Evolutionary conservation across 305 asterid species (phyloP).

Genomic region (Rubia balearica): DNA sequence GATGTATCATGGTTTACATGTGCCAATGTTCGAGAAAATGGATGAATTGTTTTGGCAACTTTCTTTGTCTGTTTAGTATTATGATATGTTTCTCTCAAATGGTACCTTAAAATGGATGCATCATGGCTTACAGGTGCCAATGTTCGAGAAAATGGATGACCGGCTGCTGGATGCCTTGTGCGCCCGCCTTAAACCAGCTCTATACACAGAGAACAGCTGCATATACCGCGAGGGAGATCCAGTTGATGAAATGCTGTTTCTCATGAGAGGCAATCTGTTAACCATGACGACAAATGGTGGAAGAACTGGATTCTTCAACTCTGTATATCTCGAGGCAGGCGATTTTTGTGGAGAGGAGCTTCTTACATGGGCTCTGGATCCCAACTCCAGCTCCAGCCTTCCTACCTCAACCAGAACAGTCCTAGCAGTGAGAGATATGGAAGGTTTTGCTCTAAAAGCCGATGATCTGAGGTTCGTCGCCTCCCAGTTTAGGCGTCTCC

Average conservation of each 20-base stretch:
- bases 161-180: slow-evolving; percentile 54
- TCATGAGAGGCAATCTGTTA: slow-evolving; percentile 47
- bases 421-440: slow-evolving; percentile 49
- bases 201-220: slow-evolving; percentile 43
- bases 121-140: slow-evolving; percentile 36
- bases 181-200: slow-evolving; percentile 38
- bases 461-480: slow-evolving; percentile 50
- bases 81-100: not conserved
- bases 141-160: slow-evolving; percentile 53
- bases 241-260: slow-evolving; percentile 54
- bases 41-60: slow-evolving; percentile 21
- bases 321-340: slow-evolving; percentile 41
- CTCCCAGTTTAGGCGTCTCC: slow-evolving; percentile 53
- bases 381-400: slow-evolving; percentile 45
- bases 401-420: slow-evolving; percentile 66
- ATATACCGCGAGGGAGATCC: slow-evolving; percentile 64
- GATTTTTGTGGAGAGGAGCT: slow-evolving; percentile 70
- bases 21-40: slow-evolving; percentile 51
- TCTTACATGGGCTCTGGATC: slow-evolving; percentile 67
- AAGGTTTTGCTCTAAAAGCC: slow-evolving; percentile 54
- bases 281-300: slow-evolving; percentile 58
- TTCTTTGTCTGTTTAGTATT: no score
- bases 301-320: slow-evolving; percentile 50
- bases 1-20: slow-evolving; percentile 23
- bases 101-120: not conserved